Conservation (phyloP, 805 yeast genomes). For the Ogataea paraovalis region DNA sequence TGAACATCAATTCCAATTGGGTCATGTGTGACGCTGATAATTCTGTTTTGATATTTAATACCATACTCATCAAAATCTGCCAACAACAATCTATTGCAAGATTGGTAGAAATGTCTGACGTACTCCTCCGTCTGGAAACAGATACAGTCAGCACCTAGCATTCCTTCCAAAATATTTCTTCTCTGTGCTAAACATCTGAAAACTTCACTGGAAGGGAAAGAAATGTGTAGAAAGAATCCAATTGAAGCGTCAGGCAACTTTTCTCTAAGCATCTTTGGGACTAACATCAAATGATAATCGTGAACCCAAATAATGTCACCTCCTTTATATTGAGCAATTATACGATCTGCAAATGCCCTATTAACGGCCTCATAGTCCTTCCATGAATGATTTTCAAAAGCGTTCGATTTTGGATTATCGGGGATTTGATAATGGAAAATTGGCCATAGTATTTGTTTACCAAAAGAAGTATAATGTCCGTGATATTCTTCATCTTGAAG, state of each 20-base stretch:
- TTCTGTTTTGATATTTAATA: constrained; percentile 55
- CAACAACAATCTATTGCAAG: constrained; percentile 76
- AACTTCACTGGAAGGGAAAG: constrained; percentile 94
- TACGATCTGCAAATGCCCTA: constrained; percentile 71
- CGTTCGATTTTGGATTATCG: constrained; percentile 88
- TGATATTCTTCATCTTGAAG: constrained; percentile 77
- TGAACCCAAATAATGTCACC: constrained; percentile 90
- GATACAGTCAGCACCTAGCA: constrained; percentile 83
- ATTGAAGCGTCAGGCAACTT: constrained; percentile 77
- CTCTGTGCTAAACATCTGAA: constrained; percentile 92
- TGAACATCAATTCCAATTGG: constrained; percentile 81
- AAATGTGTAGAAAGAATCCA: constrained; percentile 88
- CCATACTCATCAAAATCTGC: constrained; percentile 73
- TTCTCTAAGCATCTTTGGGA: constrained; percentile 79
- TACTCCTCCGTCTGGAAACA: constrained; percentile 92
- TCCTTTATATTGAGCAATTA: constrained; percentile 60
- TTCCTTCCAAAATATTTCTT: constrained; percentile 67
- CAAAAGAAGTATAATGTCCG: constrained; percentile 88
- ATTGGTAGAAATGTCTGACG: constrained; percentile 89
- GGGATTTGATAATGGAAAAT: constrained; percentile 91
- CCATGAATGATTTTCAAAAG: constrained; percentile 96
- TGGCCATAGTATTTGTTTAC: constrained; percentile 96
- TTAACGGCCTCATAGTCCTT: constrained; percentile 72
- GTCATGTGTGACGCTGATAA: constrained; percentile 51
- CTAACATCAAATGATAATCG: constrained; percentile 85